These are phyloP conservation scores for Pinus taeda DNA, from an alignment of 75 land plant genomes.

Conservation along the genomic window DNA sequence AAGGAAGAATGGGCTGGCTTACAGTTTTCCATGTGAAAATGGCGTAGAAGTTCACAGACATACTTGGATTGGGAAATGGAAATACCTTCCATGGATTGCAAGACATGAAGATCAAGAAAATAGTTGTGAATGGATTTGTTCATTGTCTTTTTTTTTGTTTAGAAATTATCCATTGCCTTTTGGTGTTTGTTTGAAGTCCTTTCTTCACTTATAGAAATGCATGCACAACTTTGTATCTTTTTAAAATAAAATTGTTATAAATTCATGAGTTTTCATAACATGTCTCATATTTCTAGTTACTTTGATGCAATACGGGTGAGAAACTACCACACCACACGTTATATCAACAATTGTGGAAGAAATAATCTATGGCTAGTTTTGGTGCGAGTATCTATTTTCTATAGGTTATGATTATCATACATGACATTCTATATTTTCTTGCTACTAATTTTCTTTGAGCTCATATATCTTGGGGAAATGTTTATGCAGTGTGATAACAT, in stretches of 20 bases:
- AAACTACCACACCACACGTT: background rate
- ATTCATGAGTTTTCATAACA: background rate
- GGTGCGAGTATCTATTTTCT: background rate
- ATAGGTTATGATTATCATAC: background rate
- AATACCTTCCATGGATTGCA: no score
- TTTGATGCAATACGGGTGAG: background rate
- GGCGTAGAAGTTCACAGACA: no score
- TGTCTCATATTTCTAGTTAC: background rate
- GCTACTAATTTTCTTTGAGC: background rate
- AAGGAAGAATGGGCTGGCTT: no score
- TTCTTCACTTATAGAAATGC: background rate
- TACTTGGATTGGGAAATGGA: no score
- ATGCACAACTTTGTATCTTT: background rate
- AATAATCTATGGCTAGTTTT: background rate
- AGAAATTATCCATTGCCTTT: background rate
- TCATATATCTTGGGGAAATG: background rate
- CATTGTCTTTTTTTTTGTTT: background rate
- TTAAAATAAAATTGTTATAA: background rate
- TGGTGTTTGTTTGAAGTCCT: background rate
- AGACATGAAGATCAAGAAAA: no score
- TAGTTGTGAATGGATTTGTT: no score
- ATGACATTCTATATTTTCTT: background rate
- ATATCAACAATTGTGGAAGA: background rate
- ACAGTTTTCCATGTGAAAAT: no score
- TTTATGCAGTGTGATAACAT: constrained; percentile 1